Base-by-base conservation (phyloP, 192 early-diverging fungal genomes). In the Linnemannia elongata region DNA sequence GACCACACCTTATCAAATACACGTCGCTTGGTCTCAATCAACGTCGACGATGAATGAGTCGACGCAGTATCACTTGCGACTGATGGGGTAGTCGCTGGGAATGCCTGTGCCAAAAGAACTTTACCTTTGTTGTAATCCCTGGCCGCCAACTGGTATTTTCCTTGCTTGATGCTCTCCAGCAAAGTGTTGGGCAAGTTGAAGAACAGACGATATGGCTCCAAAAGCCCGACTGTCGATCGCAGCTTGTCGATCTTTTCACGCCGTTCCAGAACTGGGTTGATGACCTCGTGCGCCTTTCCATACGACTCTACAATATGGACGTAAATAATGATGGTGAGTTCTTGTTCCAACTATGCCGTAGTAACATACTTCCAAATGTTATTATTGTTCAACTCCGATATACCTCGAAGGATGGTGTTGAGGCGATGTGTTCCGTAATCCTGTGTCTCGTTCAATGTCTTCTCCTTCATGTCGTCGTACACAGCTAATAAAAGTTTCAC, bases 81-180 rank as follows among this genome's bases (percentile, higher is more conserved):
- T 4, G 74, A 30, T 10, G 83, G 33, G n/a, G 71, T 38, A 44
- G 69, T 86, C 17, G 52, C 49, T 13, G 85, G 82, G 57, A 87
- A 79, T 6, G 85, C 75, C 60, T 87, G 82, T 22, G 82, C 92
- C 81, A 30, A 90, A 88, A 89, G 79, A 0, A 89, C 82, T 76
- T 95, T 95, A 44, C 98, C 98, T 88, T 97, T 98, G 82, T 98
- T 97, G 92, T 98, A 99, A 87, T 99, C 97, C 38, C 97, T 93
- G 33, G 99, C 97, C 1, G 96, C 96, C 72, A 94, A 92, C 83
- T 99, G 97, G 77, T 96, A 97, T 82, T 96, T 96, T 72, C 93
- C 96, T 93, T 96, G 95, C 76, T 94, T 91, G 41, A 96, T 95
- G 54, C 93, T 95, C 72, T 97, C 96, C 68, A 94, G 93, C 27